These are phyloP conservation scores for sorghum (Sorghum bicolor) DNA, from an alignment of 176 grass and related monocot genomes.

Conservation along the genomic window DNA sequence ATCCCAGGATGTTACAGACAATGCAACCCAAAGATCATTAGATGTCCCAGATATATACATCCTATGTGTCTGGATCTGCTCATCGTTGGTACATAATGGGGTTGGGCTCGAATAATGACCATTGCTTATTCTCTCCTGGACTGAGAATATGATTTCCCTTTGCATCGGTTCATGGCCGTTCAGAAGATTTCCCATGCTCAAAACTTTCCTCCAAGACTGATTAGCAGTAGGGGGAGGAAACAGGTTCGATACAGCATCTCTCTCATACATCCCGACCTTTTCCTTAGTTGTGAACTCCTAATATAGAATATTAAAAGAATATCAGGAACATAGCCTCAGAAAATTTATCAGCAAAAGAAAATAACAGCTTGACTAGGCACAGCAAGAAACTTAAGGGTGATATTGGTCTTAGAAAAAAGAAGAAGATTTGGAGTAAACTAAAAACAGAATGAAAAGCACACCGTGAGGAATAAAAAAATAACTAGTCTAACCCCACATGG, in stretches of 20 bases:
- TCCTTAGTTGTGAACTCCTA: slow-evolving; percentile 82
- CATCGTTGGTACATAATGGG: slow-evolving; percentile 45
- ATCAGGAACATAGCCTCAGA: neutral
- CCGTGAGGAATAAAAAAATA: neutral
- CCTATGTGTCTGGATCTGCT: slow-evolving; percentile 77
- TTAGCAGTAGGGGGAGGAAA: slow-evolving; percentile 85
- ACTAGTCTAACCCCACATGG: neutral
- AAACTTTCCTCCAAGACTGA: slow-evolving; percentile 95
- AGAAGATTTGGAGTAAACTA: neutral
- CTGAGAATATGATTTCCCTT: slow-evolving; percentile 86
- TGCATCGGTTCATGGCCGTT: slow-evolving; percentile 87
- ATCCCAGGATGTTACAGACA: slow-evolving; percentile 95
- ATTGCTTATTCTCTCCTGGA: slow-evolving; percentile 63
- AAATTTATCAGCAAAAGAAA: neutral
- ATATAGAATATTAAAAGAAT: slow-evolving; percentile 27
- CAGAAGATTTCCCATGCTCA: slow-evolving; percentile 99
- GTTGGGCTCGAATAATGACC: slow-evolving; percentile 61
- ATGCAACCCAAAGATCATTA: slow-evolving; percentile 84
- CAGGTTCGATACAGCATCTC: slow-evolving; percentile 66
- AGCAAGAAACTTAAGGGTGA: neutral
- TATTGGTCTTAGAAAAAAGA: neutral
- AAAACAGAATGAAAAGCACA: neutral
- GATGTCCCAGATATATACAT: slow-evolving; percentile 96
- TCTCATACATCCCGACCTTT: slow-evolving; percentile 60
- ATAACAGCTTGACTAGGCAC: neutral